Percentiles rank a stretch among this genome's conserved stretches.
Evolutionary conservation across 75 land plant genomes (phyloP).

Genomic region (Cunninghamia lanceolata): DNA sequence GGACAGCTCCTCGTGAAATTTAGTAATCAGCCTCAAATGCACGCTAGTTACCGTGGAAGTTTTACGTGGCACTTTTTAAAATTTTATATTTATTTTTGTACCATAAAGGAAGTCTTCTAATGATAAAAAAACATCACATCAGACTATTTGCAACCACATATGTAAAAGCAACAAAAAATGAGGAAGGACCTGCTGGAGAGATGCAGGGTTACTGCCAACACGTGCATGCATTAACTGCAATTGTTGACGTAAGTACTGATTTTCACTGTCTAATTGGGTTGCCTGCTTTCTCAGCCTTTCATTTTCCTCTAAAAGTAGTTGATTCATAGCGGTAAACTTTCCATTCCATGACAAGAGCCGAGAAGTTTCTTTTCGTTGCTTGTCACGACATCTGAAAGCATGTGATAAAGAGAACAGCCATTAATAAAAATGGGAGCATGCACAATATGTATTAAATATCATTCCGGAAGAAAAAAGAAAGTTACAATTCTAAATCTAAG

Average conservation of each 20-base stretch:
- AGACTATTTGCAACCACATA: background rate
- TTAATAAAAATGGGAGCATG: background rate
- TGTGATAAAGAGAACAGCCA: background rate
- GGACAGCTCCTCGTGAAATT: background rate
- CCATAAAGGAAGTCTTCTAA: background rate
- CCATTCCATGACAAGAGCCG: conserved; percentile 40
- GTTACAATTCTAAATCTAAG: background rate
- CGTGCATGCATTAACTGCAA: conserved; percentile 20
- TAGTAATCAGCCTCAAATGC: background rate
- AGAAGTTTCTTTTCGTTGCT: conserved; percentile 49
- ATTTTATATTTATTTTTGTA: conserved; percentile 2
- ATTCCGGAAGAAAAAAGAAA: background rate
- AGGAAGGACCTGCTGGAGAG: conserved; percentile 8
- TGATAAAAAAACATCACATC: background rate
- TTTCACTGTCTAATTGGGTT: conserved; percentile 41
- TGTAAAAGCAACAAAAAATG: background rate
- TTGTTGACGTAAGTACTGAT: conserved; percentile 42
- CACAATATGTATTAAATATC: background rate
- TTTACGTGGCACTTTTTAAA: background rate
- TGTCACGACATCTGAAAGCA: conserved; percentile 39
- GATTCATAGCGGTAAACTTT: conserved; percentile 47
- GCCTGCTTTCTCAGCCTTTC: conserved; percentile 45
- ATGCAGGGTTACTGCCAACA: conserved; percentile 11
- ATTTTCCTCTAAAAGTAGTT: conserved; percentile 46
- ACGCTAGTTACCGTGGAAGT: background rate